These are phyloP conservation scores for Hyaloscypha variabilis DNA, from an alignment of 495 filamentous ascomycete genomes.

Conservation along the genomic window DNA sequence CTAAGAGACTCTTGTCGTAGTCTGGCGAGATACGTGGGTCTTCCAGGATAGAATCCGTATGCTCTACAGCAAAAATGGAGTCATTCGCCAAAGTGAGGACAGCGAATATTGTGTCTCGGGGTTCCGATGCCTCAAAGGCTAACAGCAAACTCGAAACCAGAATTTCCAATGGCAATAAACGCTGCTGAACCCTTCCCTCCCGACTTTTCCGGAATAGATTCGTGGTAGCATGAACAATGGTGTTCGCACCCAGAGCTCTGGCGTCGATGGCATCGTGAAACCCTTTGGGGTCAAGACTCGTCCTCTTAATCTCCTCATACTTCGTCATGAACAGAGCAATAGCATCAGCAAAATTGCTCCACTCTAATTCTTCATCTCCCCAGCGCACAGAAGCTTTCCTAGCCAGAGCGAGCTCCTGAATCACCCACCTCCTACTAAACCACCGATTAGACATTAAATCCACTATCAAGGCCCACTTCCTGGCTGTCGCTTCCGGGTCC, in stretches of 20 bases:
- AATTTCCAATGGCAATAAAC: slow-evolving; percentile 12
- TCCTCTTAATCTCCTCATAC: slow-evolving; percentile 12
- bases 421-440: slow-evolving; percentile 42
- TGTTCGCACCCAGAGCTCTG: slow-evolving; percentile 37
- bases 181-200: slow-evolving; percentile 6
- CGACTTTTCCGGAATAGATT: slow-evolving; percentile 35
- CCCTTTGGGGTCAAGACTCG: neutral
- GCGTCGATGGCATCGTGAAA: slow-evolving; percentile 22
- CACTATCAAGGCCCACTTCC: slow-evolving; percentile 34
- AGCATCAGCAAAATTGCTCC: slow-evolving; percentile 37
- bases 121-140: slow-evolving; percentile 21
- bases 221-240: slow-evolving; percentile 40
- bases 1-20: slow-evolving; percentile 26
- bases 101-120: slow-evolving; percentile 19
- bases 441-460: slow-evolving; percentile 37
- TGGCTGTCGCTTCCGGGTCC: slow-evolving; percentile 3
- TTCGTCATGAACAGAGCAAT: slow-evolving; percentile 24
- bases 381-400: slow-evolving; percentile 33
- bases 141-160: slow-evolving; percentile 14
- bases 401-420: slow-evolving; percentile 43
- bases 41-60: neutral
- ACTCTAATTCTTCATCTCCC: slow-evolving; percentile 32
- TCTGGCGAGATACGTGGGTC: slow-evolving; percentile 21
- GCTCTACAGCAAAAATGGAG: neutral
- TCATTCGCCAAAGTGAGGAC: slow-evolving; percentile 23